Evolutionary conservation across 2,329 filamentous ascomycete genomes (phyloP).

Genomic region (Diaporthe sp.): DNA sequence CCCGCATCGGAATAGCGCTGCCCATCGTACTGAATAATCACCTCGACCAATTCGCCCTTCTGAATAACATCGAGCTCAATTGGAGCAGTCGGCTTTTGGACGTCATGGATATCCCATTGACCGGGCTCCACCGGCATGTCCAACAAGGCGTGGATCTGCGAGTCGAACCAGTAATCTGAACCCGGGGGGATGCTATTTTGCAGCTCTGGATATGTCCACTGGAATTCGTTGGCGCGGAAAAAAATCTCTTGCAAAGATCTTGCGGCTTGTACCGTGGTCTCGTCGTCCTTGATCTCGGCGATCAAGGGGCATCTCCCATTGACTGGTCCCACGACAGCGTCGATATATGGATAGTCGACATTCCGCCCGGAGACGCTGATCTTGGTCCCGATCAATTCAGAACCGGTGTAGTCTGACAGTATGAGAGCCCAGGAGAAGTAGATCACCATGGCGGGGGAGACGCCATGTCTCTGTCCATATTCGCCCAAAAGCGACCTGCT

Average conservation of each 20-base stretch:
- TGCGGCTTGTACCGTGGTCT: neutral
- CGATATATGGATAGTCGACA: neutral
- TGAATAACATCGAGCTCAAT: neutral
- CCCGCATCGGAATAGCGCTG: neutral
- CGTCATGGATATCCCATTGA: neutral
- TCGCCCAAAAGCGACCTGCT: neutral
- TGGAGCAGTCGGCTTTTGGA: neutral
- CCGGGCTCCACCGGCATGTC: neutral
- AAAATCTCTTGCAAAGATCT: neutral
- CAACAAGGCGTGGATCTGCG: neutral
- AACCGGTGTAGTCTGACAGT: neutral
- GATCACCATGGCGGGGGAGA: neutral
- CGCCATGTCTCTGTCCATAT: neutral
- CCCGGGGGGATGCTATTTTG: neutral
- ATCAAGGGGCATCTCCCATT: neutral
- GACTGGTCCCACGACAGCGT: neutral
- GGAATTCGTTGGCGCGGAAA: neutral
- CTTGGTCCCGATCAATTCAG: neutral
- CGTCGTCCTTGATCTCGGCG: neutral
- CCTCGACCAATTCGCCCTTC: neutral
- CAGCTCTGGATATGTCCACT: neutral
- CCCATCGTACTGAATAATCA: neutral
- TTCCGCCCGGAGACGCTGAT: neutral
- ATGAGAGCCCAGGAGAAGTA: conserved; percentile 1
- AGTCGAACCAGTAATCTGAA: neutral